Conservation (phyloP, 352 stramenopile genomes). For the Phytophthora pluvialis region DNA sequence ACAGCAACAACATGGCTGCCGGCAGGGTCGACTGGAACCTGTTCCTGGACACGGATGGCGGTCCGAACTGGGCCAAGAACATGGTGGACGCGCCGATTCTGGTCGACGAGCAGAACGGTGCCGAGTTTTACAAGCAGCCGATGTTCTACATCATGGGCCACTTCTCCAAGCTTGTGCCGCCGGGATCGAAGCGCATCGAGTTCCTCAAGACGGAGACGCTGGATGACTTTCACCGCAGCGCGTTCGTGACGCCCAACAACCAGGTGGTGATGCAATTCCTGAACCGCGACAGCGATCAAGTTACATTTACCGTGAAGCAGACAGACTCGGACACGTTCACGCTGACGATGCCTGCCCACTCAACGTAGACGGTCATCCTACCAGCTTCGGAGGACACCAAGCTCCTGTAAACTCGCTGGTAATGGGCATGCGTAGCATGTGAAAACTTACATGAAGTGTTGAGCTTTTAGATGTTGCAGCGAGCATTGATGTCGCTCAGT, state of each 20-base stretch:
- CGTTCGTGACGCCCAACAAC: slow-evolving; percentile 48
- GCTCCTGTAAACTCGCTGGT: no score
- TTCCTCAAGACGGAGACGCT: slow-evolving; percentile 35
- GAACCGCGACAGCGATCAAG: slow-evolving; percentile 22
- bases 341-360: slow-evolving; percentile 10
- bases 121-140: slow-evolving; percentile 23
- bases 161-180: slow-evolving; percentile 53
- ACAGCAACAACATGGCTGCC: slow-evolving; percentile 63
- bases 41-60: slow-evolving; percentile 52
- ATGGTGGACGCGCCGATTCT: slow-evolving; percentile 61
- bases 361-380: slow-evolving; percentile 18
- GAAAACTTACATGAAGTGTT: no score
- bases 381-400: slow-evolving; percentile 24
- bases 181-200: slow-evolving; percentile 49
- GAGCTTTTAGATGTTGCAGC: no score
- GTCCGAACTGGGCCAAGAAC: slow-evolving; percentile 76
- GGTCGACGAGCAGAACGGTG: slow-evolving; percentile 33
- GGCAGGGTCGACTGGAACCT: slow-evolving; percentile 88
- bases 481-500: no score
- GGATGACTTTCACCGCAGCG: slow-evolving; percentile 36
- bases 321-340: slow-evolving; percentile 15
- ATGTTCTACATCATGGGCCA: slow-evolving; percentile 45
- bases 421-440: no score
- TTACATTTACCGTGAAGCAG: slow-evolving; percentile 22
- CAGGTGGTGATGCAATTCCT: slow-evolving; percentile 42